phyloP scores from a whole-genome alignment of 2,329 filamentous ascomycete species.

The Dactylellina cionopaga region DNA sequence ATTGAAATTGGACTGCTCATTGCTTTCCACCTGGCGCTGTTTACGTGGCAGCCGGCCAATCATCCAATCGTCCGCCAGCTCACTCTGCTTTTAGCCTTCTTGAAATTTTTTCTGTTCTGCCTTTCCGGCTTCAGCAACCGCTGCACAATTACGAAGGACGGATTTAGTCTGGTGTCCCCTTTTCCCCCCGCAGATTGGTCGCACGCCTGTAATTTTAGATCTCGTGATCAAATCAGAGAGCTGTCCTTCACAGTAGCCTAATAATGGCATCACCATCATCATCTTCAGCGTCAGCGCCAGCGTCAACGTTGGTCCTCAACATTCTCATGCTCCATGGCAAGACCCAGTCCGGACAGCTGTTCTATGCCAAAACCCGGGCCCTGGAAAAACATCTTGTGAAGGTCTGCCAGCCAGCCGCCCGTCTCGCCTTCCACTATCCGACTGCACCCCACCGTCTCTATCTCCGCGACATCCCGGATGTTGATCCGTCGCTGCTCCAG shows the following conservation, averaged over 20 bases:
- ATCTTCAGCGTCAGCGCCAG: not conserved
- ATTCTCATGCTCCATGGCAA: constrained; percentile 64
- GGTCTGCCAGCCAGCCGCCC: constrained; percentile 24
- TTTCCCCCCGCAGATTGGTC: not conserved
- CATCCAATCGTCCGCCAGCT: constrained; percentile 30
- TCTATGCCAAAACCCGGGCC: constrained; percentile 73
- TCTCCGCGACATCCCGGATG: constrained; percentile 64
- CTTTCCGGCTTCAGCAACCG: constrained; percentile 40
- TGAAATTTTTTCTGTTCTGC: not conserved
- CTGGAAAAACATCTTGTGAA: constrained; percentile 65
- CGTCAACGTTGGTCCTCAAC: constrained; percentile 11
- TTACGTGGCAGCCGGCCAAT: constrained; percentile 52
- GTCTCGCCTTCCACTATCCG: constrained; percentile 61
- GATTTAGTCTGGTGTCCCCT: not conserved
- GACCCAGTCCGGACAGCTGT: constrained; percentile 72
- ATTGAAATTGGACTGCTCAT: not conserved
- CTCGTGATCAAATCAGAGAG: constrained; percentile 24
- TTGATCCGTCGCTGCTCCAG: constrained; percentile 56
- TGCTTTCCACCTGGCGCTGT: constrained; percentile 31
- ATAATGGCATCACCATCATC: constrained; percentile 14
- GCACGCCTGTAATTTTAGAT: constrained; percentile 23
- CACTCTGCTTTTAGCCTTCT: constrained; percentile 6
- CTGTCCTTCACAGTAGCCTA: not conserved
- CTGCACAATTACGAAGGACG: not conserved
- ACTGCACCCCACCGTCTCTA: constrained; percentile 63